Base-by-base conservation (phyloP, 192 early-diverging fungal species). In the Dimargaris xerosporica region DNA sequence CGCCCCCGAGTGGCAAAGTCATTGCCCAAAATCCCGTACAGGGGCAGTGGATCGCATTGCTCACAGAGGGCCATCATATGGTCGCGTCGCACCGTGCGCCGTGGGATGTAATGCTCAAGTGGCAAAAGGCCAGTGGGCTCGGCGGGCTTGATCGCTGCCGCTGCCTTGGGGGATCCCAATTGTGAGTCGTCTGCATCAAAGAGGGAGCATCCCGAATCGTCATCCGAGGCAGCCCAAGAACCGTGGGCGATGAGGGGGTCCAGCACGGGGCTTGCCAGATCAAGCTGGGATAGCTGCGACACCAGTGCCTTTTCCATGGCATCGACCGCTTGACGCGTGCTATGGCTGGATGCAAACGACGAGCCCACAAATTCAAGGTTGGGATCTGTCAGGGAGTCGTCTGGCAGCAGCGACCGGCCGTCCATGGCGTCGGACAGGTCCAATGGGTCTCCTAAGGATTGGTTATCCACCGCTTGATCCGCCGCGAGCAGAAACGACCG, bases 1-100 rank as follows among this genome's bases (percentile, higher is more conserved):
- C 71, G 70, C 34, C 34, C 58, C 39, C 26, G 5, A 21, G 58
- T 44, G 12, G 42, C n/a, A 34, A 60, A 60, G 13, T 41, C 41
- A 11, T 30, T 1, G 21, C 58, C 58, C 10, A 60, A n/a, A 5
- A 60, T 42, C 21, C 10, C 42, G 0, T 42, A 17, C 11, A 60
- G 43, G 3, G 28, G 16, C 17, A 41, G 5, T 10, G 58, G 58
- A 13, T 60, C 58, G 17, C n/a, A n/a, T 7, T 60, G 58, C 5
- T 28, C 31, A 34, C 58, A 60, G 5, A 60, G 15, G 5, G 41
- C 39, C 30, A 60, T 21, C 16, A 60, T 30, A n/a, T 60, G 31
- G 39, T 60, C 58, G 12, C 58, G 31, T 0, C 58, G 58, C 6
- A 60, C 58, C n/a, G 58, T 44, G 3, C 58, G 31, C 15, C 58